A percentile compares a stretch with the other conserved stretches of the same genome.
These are phyloP conservation scores for Prinsepia uniflora DNA, from an alignment of 306 rosid genomes.

Conservation along the genomic window DNA sequence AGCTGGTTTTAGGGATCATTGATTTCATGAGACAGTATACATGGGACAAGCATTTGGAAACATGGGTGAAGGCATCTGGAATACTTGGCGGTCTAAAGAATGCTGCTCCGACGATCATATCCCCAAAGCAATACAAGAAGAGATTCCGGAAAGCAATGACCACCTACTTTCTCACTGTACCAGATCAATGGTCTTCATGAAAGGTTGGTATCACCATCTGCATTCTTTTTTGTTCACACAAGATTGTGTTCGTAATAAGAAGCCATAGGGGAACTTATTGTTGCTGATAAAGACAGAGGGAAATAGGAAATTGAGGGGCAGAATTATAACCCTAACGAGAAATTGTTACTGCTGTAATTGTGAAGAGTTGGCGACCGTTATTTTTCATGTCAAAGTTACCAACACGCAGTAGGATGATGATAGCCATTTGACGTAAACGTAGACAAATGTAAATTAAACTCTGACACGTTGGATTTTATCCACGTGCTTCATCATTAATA, in stretches of 20 bases:
- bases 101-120: slow-evolving; percentile 83
- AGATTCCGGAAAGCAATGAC: slow-evolving; percentile 98
- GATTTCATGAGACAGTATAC: slow-evolving; percentile 99
- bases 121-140: slow-evolving; percentile 92
- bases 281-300: slow-evolving; percentile 29
- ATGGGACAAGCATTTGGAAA: slow-evolving; percentile 99
- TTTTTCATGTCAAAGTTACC: slow-evolving; percentile 6
- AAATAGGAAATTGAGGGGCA: slow-evolving; percentile 13
- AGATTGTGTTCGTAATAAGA: slow-evolving; percentile 31
- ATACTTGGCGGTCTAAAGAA: slow-evolving; percentile 89
- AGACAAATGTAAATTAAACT: background rate
- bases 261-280: slow-evolving; percentile 20
- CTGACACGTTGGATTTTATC: slow-evolving; percentile 6
- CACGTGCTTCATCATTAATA: slow-evolving; percentile 3
- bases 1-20: slow-evolving; percentile 87
- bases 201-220: background rate
- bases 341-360: background rate
- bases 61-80: slow-evolving; percentile 95
- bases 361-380: slow-evolving; percentile 17
- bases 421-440: slow-evolving; percentile 1
- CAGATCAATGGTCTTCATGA: slow-evolving; percentile 78
- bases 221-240: slow-evolving; percentile 35
- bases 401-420: background rate
- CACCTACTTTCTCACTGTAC: slow-evolving; percentile 83
- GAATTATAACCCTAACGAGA: slow-evolving; percentile 15